These are phyloP conservation scores for Pueraria montana DNA, from an alignment of 306 rosid genomes.

Conservation along the genomic window DNA sequence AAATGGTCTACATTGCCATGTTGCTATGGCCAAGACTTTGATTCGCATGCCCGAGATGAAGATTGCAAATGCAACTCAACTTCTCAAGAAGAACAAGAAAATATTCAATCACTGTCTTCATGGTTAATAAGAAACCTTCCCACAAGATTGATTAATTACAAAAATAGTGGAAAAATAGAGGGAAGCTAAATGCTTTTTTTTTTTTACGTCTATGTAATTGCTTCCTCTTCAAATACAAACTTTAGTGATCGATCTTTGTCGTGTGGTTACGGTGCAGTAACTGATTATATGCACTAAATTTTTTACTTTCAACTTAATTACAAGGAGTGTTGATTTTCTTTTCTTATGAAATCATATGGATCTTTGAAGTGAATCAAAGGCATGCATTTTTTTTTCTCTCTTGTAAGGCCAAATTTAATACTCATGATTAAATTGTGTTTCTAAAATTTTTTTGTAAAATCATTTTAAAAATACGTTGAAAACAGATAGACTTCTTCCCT, in stretches of 20 bases:
- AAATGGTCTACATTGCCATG: constrained; percentile 35
- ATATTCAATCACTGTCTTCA: neutral
- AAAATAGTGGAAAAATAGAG: neutral
- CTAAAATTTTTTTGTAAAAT: neutral
- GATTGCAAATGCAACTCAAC: neutral
- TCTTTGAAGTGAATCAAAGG: neutral
- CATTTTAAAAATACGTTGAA: too few species aligned
- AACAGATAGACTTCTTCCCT: neutral
- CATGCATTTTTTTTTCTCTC: too few species aligned
- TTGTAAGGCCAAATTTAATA: neutral
- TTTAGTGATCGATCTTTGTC: too few species aligned
- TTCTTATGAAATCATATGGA: too few species aligned
- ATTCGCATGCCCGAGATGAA: constrained; percentile 37
- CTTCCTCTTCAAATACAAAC: too few species aligned
- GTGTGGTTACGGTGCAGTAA: neutral
- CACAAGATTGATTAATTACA: neutral
- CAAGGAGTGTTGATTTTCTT: neutral
- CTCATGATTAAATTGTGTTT: neutral
- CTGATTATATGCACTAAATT: neutral
- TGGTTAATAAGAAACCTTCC: neutral
- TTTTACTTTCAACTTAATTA: neutral
- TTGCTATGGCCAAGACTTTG: constrained; percentile 4
- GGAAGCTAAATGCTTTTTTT: too few species aligned
- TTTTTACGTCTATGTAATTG: too few species aligned
- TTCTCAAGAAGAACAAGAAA: neutral